Evolutionary conservation across 2,329 filamentous ascomycete genomes (phyloP), one percentile per base, ranked within the genome.

Genomic region (Talaromyces piceae): DNA sequence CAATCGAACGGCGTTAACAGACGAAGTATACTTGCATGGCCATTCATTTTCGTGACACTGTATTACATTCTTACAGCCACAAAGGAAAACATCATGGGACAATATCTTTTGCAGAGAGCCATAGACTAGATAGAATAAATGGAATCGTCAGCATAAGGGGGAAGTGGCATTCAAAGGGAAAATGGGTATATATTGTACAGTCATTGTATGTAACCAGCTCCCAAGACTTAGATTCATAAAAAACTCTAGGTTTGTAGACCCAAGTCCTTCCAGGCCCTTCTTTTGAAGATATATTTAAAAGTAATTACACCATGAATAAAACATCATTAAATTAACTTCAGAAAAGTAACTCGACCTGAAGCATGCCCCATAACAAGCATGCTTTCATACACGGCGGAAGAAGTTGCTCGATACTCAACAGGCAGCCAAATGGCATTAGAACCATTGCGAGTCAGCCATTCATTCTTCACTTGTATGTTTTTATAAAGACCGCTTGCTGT

Each of bases 281-380:
- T 31, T 31, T 2, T 4, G 6, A 1, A n/a, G 16, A 31, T 12
- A 31, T 7, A 31, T n/a, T 13, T 31, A 13, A 31, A n/a, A 31
- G 30, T 31, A 12, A n/a, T 31, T 31, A 31, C 12, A n/a, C 30
- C 11, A n/a, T 3, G 30, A 31, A n/a, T n/a, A 30, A 31, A 31
- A 31, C 12, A 31, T 31, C 30, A 31, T 31, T 13, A 31, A 31
- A 31, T 31, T 22, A 50, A 50, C 41, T 45, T 37, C 9, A 50
- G 20, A 45, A 50, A 50, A 23, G 39, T 45, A 45, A 50, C 49
- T 37, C 41, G 49, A 41, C 49, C 49, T 41, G 41, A 50, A 20
- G 49, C 49, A 50, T 45, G 41, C 45, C 49, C 49, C 28, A 50
- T 27, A 44, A 46, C 48, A 25, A 50, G 27, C 39, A 45, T 45